phyloP scores from a whole-genome alignment of 192 early-diverging fungal genomes.

The Podila minutissima region DNA sequence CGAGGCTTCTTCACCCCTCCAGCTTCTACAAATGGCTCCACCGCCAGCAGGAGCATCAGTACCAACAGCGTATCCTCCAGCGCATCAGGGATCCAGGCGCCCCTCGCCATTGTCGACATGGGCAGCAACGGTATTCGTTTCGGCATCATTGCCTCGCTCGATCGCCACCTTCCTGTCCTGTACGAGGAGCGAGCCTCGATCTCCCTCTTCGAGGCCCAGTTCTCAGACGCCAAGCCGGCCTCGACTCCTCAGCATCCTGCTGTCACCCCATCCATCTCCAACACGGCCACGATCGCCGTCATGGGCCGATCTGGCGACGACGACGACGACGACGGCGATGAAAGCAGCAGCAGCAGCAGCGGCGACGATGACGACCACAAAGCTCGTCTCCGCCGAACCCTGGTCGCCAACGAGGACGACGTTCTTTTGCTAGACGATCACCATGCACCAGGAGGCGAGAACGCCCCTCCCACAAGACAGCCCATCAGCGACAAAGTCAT shows the following conservation, averaged over 20 bases:
- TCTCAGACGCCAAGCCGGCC: background rate
- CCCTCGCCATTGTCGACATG: constrained; percentile 65
- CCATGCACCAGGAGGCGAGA: background rate
- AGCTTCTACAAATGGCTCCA: background rate
- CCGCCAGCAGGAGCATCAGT: background rate
- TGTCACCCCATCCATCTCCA: constrained; percentile 31
- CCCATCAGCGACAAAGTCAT: constrained; percentile 60
- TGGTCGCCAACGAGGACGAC: constrained; percentile 32
- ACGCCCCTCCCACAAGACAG: constrained; percentile 21
- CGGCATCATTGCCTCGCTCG: constrained; percentile 57
- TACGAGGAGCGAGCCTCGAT: constrained; percentile 68
- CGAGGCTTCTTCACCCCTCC: constrained; percentile 1
- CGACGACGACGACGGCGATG: constrained; percentile 4
- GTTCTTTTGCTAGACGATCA: background rate
- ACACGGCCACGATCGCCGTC: constrained; percentile 33
- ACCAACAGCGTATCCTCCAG: background rate
- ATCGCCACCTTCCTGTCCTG: constrained; percentile 59
- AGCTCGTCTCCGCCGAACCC: constrained; percentile 9
- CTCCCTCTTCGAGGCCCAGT: constrained; percentile 61
- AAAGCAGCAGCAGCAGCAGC: too few relatives aligned
- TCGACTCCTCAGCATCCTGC: background rate
- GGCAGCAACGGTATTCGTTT: constrained; percentile 70
- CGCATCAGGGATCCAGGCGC: constrained; percentile 19
- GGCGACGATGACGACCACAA: constrained; percentile 2
- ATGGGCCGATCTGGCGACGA: constrained; percentile 7